Percentiles rank a stretch among this genome's conserved stretches.
Conservation (phyloP, 148 eudicot genomes). For the Rhododendron griersonianum region DNA sequence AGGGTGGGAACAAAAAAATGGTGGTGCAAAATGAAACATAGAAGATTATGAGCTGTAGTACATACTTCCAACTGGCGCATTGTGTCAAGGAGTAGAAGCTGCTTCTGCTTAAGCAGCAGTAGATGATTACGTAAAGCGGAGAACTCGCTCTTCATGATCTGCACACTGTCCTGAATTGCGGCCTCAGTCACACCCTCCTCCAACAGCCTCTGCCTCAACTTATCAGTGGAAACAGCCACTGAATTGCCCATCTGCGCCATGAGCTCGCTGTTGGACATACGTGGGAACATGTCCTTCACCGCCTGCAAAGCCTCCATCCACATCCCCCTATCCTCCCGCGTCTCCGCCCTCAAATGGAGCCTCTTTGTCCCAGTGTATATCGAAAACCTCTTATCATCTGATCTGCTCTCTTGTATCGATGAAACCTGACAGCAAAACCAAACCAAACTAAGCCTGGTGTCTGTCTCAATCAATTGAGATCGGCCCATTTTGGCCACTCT, state of each 20-base stretch:
- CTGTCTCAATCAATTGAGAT: neutral
- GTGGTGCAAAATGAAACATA: neutral
- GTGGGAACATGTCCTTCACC: slow-evolving; percentile 80
- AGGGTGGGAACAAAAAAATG: neutral
- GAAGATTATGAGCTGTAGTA: neutral
- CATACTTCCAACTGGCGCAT: slow-evolving; percentile 77
- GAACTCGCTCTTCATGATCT: slow-evolving; percentile 70
- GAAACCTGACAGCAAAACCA: slow-evolving; percentile 50
- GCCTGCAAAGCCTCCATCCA: slow-evolving; percentile 87
- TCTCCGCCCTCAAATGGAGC: slow-evolving; percentile 77
- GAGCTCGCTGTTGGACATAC: slow-evolving; percentile 70
- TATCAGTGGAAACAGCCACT: slow-evolving; percentile 49
- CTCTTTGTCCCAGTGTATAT: slow-evolving; percentile 85
- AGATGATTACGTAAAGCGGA: slow-evolving; percentile 56
- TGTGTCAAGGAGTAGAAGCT: slow-evolving; percentile 59
- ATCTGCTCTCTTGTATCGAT: slow-evolving; percentile 23
- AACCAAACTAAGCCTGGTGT: neutral
- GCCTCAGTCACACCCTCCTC: slow-evolving; percentile 66
- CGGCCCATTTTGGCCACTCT: neutral
- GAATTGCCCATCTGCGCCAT: slow-evolving; percentile 52
- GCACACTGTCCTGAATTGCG: slow-evolving; percentile 64
- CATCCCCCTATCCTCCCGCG: slow-evolving; percentile 53
- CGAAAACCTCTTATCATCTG: slow-evolving; percentile 86
- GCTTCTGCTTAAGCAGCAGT: slow-evolving; percentile 69
- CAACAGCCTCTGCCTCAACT: slow-evolving; percentile 57